Evolutionary conservation across 2,329 filamentous ascomycete genomes (phyloP), one percentile per base, ranked within the genome.

Genomic region (Verticillium dahliae): DNA sequence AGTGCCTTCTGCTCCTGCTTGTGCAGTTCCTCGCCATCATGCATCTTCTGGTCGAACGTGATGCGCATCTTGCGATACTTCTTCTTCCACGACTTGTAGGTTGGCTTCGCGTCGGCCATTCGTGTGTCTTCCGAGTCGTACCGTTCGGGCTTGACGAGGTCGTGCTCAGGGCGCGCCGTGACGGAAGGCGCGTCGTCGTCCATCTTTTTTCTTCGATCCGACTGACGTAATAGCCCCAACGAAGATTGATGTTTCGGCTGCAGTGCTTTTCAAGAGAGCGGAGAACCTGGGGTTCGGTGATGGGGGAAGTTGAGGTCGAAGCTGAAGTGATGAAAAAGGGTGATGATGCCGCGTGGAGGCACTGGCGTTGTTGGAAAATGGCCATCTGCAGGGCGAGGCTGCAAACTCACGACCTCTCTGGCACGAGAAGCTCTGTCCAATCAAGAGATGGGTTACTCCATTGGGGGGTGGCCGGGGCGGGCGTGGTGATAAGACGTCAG

Each of bases 51-150:
- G 68, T 95, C 90, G 71, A 95, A 96, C 34, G 82, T 80, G 72
- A 89, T 82, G 76, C 90, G 88, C 87, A 95, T 91, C 82, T 96
- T 96, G 69, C 90, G 89, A 75, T 96, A 99, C 81, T 99, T 99
- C 79, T 97, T 96, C 84, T 91, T 92, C 81, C 83, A 89, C 55
- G 86, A 89, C 71, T 85, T 88, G 74, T 88, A 86, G 4, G 78
- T 83, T 69, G 76, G 80, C 74, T 78, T 82, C 61, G 73, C 70
- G 68, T 81, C 78, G 62, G 68, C 70, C 70, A 72, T 73, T 38
- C 69, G 69, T 27, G 67, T 65, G 60, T 75, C 73, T 9, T 70
- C 72, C 45, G 69, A 69, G 34, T 72, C 68, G 56, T 71, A 68
- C 55, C 79, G 78, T 63, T 81, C 78, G 65, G 72, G 72, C 66